Conservation (phyloP, 2,329 filamentous ascomycete species). For the Neoarthrinium moseri region DNA sequence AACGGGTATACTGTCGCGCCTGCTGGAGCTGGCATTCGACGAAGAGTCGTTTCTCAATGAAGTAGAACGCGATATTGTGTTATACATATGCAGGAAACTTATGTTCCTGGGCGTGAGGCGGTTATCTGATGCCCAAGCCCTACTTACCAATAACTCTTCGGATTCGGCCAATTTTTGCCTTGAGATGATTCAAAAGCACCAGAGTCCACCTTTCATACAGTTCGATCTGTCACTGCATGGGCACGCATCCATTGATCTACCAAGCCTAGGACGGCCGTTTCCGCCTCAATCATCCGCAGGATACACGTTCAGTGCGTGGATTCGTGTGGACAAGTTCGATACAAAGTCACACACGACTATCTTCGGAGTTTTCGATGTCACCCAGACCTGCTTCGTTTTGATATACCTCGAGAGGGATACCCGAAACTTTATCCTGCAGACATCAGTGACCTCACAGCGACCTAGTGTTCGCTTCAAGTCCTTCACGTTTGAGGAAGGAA, state of each 20-base stretch:
- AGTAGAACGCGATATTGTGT: conserved; percentile 57
- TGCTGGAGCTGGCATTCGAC: conserved; percentile 62
- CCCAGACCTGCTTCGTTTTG: conserved; percentile 89
- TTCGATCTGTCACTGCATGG: conserved; percentile 90
- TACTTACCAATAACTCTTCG: conserved; percentile 55
- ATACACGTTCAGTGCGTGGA: conserved; percentile 89
- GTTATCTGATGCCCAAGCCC: conserved; percentile 78
- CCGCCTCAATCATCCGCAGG: conserved; percentile 77
- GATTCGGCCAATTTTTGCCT: conserved; percentile 68
- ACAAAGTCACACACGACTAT: conserved; percentile 84
- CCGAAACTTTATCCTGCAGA: conserved; percentile 91
- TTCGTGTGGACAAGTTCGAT: conserved; percentile 86
- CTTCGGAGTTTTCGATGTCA: conserved; percentile 90
- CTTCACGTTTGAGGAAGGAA: conserved; percentile 68
- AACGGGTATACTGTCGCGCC: conserved; percentile 67
- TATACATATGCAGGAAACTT: conserved; percentile 67
- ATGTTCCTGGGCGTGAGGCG: conserved; percentile 74
- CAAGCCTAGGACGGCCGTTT: conserved; percentile 81
- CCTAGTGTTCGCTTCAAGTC: conserved; percentile 95
- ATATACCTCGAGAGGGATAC: conserved; percentile 94
- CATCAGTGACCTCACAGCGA: conserved; percentile 79
- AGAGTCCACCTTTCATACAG: conserved; percentile 81
- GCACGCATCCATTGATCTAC: conserved; percentile 85
- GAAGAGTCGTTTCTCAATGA: conserved; percentile 47
- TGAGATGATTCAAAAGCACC: conserved; percentile 70